These are phyloP conservation scores for Vigna angularis DNA, from an alignment of 306 rosid genomes.

Conservation along the genomic window DNA sequence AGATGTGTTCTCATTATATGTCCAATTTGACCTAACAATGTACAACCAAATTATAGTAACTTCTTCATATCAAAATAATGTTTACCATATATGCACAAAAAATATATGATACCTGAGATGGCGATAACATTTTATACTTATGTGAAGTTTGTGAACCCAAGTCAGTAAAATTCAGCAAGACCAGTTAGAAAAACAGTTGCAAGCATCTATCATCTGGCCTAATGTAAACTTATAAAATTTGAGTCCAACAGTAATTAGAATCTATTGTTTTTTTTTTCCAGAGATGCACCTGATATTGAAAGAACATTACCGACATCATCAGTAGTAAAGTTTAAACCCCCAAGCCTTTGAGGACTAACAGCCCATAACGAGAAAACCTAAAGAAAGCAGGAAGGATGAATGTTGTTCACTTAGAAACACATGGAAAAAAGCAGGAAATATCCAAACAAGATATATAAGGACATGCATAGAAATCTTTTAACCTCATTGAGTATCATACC, in stretches of 20 bases:
- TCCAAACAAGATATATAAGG: not conserved
- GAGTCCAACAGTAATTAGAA: not conserved
- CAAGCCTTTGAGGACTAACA: conserved; percentile 64
- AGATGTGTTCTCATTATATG: too few species aligned
- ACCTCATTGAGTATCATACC: conserved; percentile 54
- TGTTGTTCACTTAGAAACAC: not conserved
- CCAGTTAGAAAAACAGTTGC: not conserved
- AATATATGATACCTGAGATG: too few species aligned
- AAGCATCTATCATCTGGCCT: not conserved
- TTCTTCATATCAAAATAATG: too few species aligned
- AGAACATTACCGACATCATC: conserved; percentile 76
- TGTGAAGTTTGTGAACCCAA: conserved; percentile 4
- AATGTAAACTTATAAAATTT: not conserved
- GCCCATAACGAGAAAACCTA: conserved; percentile 93
- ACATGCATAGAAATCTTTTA: not conserved
- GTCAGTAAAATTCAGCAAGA: not conserved
- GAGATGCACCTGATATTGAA: conserved; percentile 64
- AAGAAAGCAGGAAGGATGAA: not conserved
- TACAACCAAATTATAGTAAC: too few species aligned
- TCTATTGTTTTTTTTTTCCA: not conserved
- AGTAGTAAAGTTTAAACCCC: conserved; percentile 72
- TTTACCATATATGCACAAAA: too few species aligned
- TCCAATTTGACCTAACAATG: too few species aligned
- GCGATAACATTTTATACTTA: not conserved
- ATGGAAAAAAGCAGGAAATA: too few species aligned